Evolutionary conservation across 371 early-diverging fungal species (phyloP), one percentile per base, ranked within the genome.

Genomic region (Dichotomocladium elegans): DNA sequence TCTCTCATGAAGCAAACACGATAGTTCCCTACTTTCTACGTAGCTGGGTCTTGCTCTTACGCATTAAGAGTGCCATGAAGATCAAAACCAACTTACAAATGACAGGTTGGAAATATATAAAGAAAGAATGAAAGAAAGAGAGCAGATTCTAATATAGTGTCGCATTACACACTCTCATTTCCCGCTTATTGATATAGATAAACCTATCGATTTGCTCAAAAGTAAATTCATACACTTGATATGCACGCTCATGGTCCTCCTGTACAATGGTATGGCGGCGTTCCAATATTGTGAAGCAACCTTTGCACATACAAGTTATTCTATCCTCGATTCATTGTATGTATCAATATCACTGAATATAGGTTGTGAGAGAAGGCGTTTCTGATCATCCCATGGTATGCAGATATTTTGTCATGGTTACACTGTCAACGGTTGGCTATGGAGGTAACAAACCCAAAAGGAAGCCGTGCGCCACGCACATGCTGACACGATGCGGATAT

Each of bases 361-460:
- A 41, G 15, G 8, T n/a, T 19, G 26, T 3, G 15, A 11, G 41
- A 26, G 29, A 44, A 44, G 1, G 30, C 9, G 8, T 26, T 15
- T 3, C 14, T 14, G 11, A 47, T 17, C 45, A 22, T 35, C 6
- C 8, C 15, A 3, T 28, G 41, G 24, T 12, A 33, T 44, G n/a
- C n/a, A 66, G 74, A n/a, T 84, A 85, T 51, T 76, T 81, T 41
- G 82, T 80, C 22, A 74, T 86, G 58, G 81, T 84, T 24, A 87
- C 85, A 1, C 62, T 86, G 6, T 81, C 88, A 0, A 91, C 91
- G 0, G 92, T 91, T 9, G 92, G 92, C 1, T 91, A 89, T 55
- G 92, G 92, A 28, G 74, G 73, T 73, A 51, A 28, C 30, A 26
- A 31, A 17, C 15, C 21, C n/a, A n/a, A n/a, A n/a, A n/a, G n/a